Base-by-base conservation (phyloP, 768 basidiomycete genomes). In the Suillus bovinus region DNA sequence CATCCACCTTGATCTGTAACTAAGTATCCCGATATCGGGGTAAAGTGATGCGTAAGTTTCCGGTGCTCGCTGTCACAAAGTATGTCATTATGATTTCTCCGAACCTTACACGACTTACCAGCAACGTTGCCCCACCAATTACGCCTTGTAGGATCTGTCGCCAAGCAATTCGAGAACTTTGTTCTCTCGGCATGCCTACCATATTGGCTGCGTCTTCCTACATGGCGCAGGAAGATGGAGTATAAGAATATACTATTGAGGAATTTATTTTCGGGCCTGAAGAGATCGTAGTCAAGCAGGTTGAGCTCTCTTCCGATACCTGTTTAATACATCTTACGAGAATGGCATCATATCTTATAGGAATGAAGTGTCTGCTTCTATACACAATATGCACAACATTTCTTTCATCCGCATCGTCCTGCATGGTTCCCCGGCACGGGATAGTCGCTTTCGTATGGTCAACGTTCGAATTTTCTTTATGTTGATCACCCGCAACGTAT, bases 91-190 rank as follows among this genome's bases (percentile, higher is more conserved):
- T n/a, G n/a, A n/a, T n/a, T n/a, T n/a, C 22, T 4, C 20, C 17
- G 22, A 17, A 1, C 42, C 8, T 9, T 10, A 1, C 36, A 49
- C 29, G 29, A 8, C 41, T 24, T 24, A 4, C 5, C 69, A 95
- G 92, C 22, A 89, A 96, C 65, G 86, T 96, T 3, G 68, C 82
- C 0, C 71, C 80, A 0, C 72, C 87, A 0, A 78, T 91, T 53
- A 90, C 94, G 2, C 96, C 96, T 0, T 99, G 2, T n/a, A n/a
- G n/a, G n/a, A 87, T 96, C 54, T 99, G 96, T 68, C 89, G 96
- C 9, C 96, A 98, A 72, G 84, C 96, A 56, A 82, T 94, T 55
- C 86, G 91, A 61, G 94, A 96, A 69, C 96, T 96, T 68, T 94
- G 91, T 68, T 74, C 83, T 7, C 81, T 84, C 39, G 79, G 86